Evolutionary conservation across 805 yeast species (phyloP), one percentile per base, ranked within the genome.

Genomic region (Saccharomyces eubayanus): DNA sequence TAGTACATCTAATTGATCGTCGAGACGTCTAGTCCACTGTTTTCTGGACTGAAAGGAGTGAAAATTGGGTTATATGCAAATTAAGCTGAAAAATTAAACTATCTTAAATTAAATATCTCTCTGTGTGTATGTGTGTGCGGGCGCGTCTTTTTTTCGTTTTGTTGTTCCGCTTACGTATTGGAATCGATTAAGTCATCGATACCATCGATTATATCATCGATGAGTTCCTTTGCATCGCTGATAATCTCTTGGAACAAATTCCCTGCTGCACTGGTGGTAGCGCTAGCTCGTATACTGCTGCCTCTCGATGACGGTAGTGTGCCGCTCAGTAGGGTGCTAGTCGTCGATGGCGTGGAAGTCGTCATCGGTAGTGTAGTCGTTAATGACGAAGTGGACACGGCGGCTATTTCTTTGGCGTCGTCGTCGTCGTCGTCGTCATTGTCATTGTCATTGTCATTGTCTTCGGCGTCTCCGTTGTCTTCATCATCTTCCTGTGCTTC

Each of bases 201-300:
- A 2, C 61, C 64, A 3, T 65, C 67, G 12, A 61, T 61, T 2
- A 66, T 43, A 2, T 64, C 62, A 24, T 63, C 70, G 49, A 69
- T 54, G 3, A 63, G n/a, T 1, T 61, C 67, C 31, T 64, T 61
- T 16, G 63, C 57, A 21, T 62, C 61, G n/a, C 54, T 57, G 6
- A 59, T 12, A 31, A 56, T 24, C 12, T 56, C 60, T 31, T 57
- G 50, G 14, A 56, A 41, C 51, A 56, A 55, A 49, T 50, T 48
- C n/a, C 41, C 50, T 1, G 53, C 51, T 3, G 51, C 51, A 9
- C 55, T 52, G 11, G 58, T 31, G 24, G 54, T 47, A 9, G 55
- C 65, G 56, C 3, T 51, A 50, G 24, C 53, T 40, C 21, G 53
- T 55, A 8, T 55, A 55, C 9, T 55, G 60, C n/a, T 59, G 59